Evolutionary conservation across 345 rosid species (phyloP), one percentile per base, ranked within the genome.

Genomic region (Triadica sebifera): DNA sequence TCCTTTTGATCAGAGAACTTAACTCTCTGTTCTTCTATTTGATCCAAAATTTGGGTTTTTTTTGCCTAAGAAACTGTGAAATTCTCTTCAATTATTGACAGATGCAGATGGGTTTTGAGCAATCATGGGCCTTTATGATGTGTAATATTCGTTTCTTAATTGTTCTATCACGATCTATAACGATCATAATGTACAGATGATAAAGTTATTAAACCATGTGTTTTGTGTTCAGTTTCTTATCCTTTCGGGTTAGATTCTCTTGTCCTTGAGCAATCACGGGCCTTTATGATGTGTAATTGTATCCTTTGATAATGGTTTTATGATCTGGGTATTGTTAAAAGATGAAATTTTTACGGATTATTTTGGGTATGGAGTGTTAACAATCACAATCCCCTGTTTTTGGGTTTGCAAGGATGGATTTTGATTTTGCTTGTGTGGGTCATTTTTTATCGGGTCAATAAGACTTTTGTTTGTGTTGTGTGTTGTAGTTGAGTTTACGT

Each of bases 31-130:
- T 62, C 66, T 62, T 12, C 66, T 37, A 62, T 83, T 80, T 50
- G 71, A 72, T 76, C 59, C 38, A 51, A 72, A 24, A 70, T 77
- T 67, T 73, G 64, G 71, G 51, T 12, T 71, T 78, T 72, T 74
- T 61, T 81, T 78, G 66, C 68, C n/a, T n/a, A 34, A 59, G 41
- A 75, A 79, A 61, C 57, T 73, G 67, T 71, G 75, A 61, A 72
- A 57, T 71, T 75, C 71, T 73, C 69, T 71, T 78, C 77, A 63
- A 49, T 85, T 81, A 70, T 80, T 71, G 76, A 71, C 75, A 49
- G 82, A 80, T 87, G 87, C 84, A 74, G 84, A 84, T 84, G 85
- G 86, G 81, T 70, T 78, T 86, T 74, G 79, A 71, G 72, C 85
- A 82, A 86, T 79, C 82, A 11, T 16, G 78, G 78, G 70, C 75